Evolutionary conservation across 148 eudicot genomes (phyloP).

Genomic region (Suaeda aralocaspica): DNA sequence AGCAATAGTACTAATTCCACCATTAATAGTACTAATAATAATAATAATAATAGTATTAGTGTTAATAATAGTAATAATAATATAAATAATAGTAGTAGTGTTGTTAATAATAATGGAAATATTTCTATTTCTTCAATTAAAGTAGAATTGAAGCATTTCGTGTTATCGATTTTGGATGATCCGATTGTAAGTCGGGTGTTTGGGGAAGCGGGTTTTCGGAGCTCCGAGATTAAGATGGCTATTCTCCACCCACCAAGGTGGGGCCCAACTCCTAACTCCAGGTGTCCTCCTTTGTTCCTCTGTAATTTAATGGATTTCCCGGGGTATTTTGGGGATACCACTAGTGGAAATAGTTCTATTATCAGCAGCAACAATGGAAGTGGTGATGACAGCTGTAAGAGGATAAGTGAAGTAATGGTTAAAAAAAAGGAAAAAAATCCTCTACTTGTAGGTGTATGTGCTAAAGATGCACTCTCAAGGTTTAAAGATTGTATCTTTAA

Average conservation of each 20-base stretch:
- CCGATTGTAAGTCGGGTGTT: slow-evolving; percentile 83
- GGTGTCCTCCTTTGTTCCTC: slow-evolving; percentile 52
- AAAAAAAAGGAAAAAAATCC: slow-evolving; percentile 48
- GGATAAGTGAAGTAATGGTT: slow-evolving; percentile 53
- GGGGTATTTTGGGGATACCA: slow-evolving; percentile 13
- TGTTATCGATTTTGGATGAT: slow-evolving; percentile 75
- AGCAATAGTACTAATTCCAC: neutral
- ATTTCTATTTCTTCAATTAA: slow-evolving; percentile 41
- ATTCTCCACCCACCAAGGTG: slow-evolving; percentile 46
- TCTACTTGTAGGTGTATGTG: slow-evolving; percentile 60
- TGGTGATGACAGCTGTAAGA: slow-evolving; percentile 45
- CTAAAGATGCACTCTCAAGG: slow-evolving; percentile 39
- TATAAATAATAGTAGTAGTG: neutral
- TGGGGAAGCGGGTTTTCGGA: slow-evolving; percentile 85
- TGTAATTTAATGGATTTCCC: slow-evolving; percentile 38
- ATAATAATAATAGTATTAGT: neutral
- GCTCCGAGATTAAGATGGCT: slow-evolving; percentile 62
- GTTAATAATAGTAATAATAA: neutral
- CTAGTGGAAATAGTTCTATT: neutral
- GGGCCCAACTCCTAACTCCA: neutral
- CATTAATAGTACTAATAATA: neutral
- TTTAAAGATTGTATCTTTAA: slow-evolving; percentile 34
- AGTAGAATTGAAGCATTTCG: slow-evolving; percentile 74
- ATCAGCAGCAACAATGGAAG: slow-evolving; percentile 4
- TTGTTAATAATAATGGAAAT: slow-evolving; percentile 19